Conservation (phyloP, 495 filamentous ascomycete species). For the Hypoxylon trugodes region DNA sequence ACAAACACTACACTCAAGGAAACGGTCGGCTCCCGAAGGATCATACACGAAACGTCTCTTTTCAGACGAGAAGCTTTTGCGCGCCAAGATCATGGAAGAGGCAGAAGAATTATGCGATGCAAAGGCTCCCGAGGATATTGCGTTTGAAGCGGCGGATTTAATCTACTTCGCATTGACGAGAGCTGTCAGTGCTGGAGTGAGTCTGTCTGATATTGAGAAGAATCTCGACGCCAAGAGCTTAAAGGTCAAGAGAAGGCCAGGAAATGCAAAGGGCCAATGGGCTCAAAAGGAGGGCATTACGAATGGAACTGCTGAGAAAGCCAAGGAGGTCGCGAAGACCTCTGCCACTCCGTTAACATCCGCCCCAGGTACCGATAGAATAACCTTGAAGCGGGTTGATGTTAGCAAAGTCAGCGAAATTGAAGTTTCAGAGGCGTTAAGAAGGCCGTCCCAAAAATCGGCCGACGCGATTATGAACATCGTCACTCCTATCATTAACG, state of each 20-base stretch:
- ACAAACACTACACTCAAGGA: constrained; percentile 81
- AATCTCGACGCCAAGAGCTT: constrained; percentile 93
- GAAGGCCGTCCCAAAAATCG: constrained; percentile 91
- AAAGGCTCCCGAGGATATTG: constrained; percentile 78
- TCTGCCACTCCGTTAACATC: constrained; percentile 33
- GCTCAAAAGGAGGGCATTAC: constrained; percentile 79
- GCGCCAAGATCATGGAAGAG: constrained; percentile 98
- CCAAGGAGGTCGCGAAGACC: constrained; percentile 48
- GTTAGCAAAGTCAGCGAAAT: constrained; percentile 65
- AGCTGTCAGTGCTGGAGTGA: constrained; percentile 83
- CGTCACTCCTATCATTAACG: constrained; percentile 88
- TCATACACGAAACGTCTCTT: constrained; percentile 95
- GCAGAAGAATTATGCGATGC: constrained; percentile 93
- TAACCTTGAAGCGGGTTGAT: constrained; percentile 83
- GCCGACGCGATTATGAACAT: constrained; percentile 89
- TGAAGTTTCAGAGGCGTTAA: constrained; percentile 74
- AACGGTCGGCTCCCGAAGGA: constrained; percentile 79
- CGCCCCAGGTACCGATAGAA: constrained; percentile 62
- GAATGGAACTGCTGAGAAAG: constrained; percentile 48
- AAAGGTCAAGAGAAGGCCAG: constrained; percentile 90
- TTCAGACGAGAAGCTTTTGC: constrained; percentile 84
- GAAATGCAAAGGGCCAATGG: constrained; percentile 92
- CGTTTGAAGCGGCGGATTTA: constrained; percentile 93
- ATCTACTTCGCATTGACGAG: constrained; percentile 95
- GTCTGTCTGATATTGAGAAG: constrained; percentile 83